Percentiles rank a stretch among this genome's conserved stretches.
Evolutionary conservation across 2,329 filamentous ascomycete species (phyloP).

Genomic region (Trichoderma sp.): DNA sequence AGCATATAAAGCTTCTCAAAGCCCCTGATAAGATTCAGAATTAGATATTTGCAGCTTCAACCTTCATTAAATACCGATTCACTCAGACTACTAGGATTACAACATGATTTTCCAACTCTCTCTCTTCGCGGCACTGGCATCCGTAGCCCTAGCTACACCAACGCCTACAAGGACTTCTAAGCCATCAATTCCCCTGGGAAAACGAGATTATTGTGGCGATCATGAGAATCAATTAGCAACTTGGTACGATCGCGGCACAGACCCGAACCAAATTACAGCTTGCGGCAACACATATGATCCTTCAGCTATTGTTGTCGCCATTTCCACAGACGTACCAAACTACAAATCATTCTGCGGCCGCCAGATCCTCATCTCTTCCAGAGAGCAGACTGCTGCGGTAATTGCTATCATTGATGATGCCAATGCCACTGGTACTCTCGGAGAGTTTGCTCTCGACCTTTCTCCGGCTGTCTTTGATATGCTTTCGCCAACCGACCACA

Average conservation of each 20-base stretch:
- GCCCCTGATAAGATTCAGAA: not conserved
- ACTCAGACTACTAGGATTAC: not conserved
- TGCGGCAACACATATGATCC: not conserved
- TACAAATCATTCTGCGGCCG: conserved; percentile 1
- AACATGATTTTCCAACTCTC: not conserved
- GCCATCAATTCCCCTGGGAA: not conserved
- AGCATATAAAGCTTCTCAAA: not conserved
- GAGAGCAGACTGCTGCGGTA: not conserved
- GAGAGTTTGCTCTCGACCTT: not conserved
- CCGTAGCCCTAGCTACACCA: not conserved
- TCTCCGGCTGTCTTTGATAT: conserved; percentile 7
- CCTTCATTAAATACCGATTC: fast-evolving
- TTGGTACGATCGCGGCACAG: not conserved
- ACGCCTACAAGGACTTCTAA: not conserved
- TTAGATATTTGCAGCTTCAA: too few species aligned
- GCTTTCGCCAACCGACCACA: not conserved
- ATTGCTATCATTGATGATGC: not conserved
- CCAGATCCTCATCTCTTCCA: not conserved
- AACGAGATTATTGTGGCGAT: not conserved
- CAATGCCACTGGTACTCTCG: not conserved
- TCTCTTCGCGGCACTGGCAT: not conserved
- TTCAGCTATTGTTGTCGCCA: not conserved
- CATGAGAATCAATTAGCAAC: not conserved
- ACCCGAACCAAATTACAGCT: conserved; percentile 5
- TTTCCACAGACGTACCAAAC: not conserved